These are phyloP conservation scores for Phytophthora pinifolia DNA, from an alignment of 352 stramenopile species.

Conservation along the genomic window DNA sequence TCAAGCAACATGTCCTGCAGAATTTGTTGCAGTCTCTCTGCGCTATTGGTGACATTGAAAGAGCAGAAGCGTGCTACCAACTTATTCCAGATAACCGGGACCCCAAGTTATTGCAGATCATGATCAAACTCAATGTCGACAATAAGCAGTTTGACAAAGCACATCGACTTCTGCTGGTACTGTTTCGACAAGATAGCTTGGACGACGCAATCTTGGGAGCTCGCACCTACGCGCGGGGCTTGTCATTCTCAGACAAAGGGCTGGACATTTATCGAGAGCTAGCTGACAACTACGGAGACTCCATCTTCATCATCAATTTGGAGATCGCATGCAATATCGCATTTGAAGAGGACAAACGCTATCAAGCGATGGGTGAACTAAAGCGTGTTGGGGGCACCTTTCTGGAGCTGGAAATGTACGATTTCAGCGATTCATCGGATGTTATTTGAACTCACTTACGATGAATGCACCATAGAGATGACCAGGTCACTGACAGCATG, in stretches of 20 bases:
- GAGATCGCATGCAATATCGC: slow-evolving; percentile 67
- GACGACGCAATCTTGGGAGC: slow-evolving; percentile 44
- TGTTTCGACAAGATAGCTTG: slow-evolving; percentile 62
- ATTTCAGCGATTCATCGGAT: too few species aligned
- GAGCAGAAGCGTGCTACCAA: slow-evolving; percentile 63
- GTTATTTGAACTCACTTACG: slow-evolving; percentile 2
- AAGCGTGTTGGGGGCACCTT: slow-evolving; percentile 34
- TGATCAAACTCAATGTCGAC: slow-evolving; percentile 62
- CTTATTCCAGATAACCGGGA: slow-evolving; percentile 40
- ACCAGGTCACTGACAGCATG: slow-evolving; percentile 4
- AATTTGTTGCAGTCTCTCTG: slow-evolving; percentile 56
- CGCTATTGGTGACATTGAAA: slow-evolving; percentile 46
- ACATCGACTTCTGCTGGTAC: slow-evolving; percentile 28
- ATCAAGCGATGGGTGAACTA: slow-evolving; percentile 46
- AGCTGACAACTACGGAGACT: slow-evolving; percentile 58
- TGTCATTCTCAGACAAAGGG: slow-evolving; percentile 48
- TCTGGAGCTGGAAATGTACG: slow-evolving; percentile 32
- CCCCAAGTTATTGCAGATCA: slow-evolving; percentile 40
- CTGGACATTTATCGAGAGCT: slow-evolving; percentile 64
- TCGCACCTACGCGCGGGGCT: slow-evolving; percentile 45
- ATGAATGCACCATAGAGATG: slow-evolving; percentile 10
- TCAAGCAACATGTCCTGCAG: slow-evolving; percentile 47
- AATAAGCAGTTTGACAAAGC: slow-evolving; percentile 56
- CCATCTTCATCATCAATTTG: slow-evolving; percentile 54
- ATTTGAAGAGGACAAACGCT: slow-evolving; percentile 28